Percentiles rank a stretch among this genome's conserved stretches.
Evolutionary conservation across 2,329 filamentous ascomycete species (phyloP).

Genomic region (Seiridium cupressi): DNA sequence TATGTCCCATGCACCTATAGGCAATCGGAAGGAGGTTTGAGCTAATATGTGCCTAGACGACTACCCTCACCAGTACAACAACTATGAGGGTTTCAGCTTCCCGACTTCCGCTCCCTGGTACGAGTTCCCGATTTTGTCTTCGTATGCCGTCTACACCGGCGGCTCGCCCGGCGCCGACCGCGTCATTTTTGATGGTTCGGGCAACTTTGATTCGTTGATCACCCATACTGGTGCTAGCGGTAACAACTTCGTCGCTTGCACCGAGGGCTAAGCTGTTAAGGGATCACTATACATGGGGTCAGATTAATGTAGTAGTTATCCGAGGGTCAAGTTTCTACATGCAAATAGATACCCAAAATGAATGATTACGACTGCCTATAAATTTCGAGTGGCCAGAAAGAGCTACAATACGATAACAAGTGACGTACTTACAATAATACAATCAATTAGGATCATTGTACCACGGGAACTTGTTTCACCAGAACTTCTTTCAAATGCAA

Average conservation of each 20-base stretch:
- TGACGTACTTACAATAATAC: too few relatives aligned
- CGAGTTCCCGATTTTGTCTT: slow-evolving; percentile 40
- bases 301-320: too few relatives aligned
- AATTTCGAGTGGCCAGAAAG: too few relatives aligned
- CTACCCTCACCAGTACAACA: slow-evolving; percentile 43
- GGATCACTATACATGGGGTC: too few relatives aligned
- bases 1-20: slow-evolving; percentile 10
- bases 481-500: too few relatives aligned
- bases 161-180: slow-evolving; percentile 62
- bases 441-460: too few relatives aligned
- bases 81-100: slow-evolving; percentile 42
- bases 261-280: not conserved
- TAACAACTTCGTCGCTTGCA: slow-evolving; percentile 67
- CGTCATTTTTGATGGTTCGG: slow-evolving; percentile 57
- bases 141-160: slow-evolving; percentile 33
- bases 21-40: not conserved
- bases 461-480: too few relatives aligned
- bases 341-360: too few relatives aligned
- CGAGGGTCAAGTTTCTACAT: too few relatives aligned
- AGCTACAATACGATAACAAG: too few relatives aligned
- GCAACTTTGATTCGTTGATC: slow-evolving; percentile 55
- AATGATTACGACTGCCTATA: too few relatives aligned
- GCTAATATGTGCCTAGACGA: slow-evolving; percentile 16
- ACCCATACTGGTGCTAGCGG: slow-evolving; percentile 70
- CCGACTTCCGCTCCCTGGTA: slow-evolving; percentile 37